Conservation (phyloP, 345 rosid genomes). For the Fremontodendron californicum region DNA sequence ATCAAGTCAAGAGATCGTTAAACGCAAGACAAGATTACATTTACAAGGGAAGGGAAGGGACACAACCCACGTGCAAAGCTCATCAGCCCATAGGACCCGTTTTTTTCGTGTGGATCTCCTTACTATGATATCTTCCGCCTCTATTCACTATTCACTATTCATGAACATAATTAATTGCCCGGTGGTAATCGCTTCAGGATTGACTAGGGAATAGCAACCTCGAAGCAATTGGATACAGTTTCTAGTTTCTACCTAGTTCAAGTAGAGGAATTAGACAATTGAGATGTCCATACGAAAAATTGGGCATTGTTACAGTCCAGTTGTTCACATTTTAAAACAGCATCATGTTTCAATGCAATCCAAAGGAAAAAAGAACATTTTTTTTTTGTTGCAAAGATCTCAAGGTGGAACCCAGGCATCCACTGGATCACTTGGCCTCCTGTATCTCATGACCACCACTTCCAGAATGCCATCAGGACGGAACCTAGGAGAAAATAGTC, state of each 20-base stretch:
- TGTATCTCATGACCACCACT: slow-evolving; percentile 51
- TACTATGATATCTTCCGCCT: no score
- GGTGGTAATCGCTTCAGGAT: no score
- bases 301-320: neutral
- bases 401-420: neutral
- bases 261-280: neutral
- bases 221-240: no score
- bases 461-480: slow-evolving; percentile 63
- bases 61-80: no score
- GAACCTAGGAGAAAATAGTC: slow-evolving; percentile 40
- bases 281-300: neutral
- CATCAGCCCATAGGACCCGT: no score
- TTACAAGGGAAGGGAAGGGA: no score
- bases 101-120: no score
- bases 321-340: neutral
- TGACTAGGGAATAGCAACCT: no score
- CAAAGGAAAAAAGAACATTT: neutral
- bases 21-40: no score
- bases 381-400: neutral
- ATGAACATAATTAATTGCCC: no score
- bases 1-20: no score
- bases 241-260: neutral
- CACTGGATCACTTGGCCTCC: neutral
- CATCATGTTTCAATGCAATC: neutral
- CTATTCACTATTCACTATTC: no score